Percentiles rank a stretch among this genome's conserved stretches.
These are phyloP conservation scores for Emydomyces testavorans DNA, from an alignment of 2,329 filamentous ascomycete species.

Conservation along the genomic window DNA sequence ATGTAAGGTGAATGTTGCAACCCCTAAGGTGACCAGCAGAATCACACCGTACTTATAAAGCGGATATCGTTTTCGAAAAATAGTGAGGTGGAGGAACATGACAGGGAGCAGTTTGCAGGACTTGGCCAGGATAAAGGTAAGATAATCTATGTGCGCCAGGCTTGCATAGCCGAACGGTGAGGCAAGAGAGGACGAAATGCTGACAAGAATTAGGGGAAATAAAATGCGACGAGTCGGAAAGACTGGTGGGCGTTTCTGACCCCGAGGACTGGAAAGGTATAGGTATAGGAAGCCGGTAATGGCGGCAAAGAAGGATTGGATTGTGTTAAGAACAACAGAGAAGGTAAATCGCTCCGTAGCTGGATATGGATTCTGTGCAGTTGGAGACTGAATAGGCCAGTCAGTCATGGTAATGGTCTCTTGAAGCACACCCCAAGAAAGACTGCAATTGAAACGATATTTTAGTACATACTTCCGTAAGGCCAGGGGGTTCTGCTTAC, in stretches of 20 bases:
- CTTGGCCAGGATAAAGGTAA: slow-evolving; percentile 94
- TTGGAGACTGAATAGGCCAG: slow-evolving; percentile 53
- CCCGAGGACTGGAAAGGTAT: slow-evolving; percentile 48
- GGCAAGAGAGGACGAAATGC: slow-evolving; percentile 74
- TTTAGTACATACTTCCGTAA: neutral
- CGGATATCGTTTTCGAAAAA: slow-evolving; percentile 82
- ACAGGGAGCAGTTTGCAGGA: slow-evolving; percentile 98
- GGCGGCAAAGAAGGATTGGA: slow-evolving; percentile 83
- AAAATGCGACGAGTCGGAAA: slow-evolving; percentile 69
- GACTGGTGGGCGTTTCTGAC: slow-evolving; percentile 41
- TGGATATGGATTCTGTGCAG: slow-evolving; percentile 30
- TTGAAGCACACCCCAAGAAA: slow-evolving; percentile 94
- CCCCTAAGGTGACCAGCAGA: slow-evolving; percentile 76
- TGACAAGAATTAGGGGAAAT: slow-evolving; percentile 68
- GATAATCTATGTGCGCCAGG: slow-evolving; percentile 89
- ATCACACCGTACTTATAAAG: slow-evolving; percentile 96
- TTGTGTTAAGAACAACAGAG: slow-evolving; percentile 88
- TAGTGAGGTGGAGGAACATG: slow-evolving; percentile 87
- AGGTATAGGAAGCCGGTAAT: slow-evolving; percentile 74
- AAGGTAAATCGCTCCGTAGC: slow-evolving; percentile 69
- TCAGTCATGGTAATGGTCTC: slow-evolving; percentile 92
- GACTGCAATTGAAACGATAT: slow-evolving; percentile 37
- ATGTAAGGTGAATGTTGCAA: slow-evolving; percentile 90
- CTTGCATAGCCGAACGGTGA: slow-evolving; percentile 93
- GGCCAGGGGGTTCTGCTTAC: slow-evolving; percentile 40